Base-by-base conservation (phyloP, 805 yeast genomes). In the Nakazawaea pomicola region DNA sequence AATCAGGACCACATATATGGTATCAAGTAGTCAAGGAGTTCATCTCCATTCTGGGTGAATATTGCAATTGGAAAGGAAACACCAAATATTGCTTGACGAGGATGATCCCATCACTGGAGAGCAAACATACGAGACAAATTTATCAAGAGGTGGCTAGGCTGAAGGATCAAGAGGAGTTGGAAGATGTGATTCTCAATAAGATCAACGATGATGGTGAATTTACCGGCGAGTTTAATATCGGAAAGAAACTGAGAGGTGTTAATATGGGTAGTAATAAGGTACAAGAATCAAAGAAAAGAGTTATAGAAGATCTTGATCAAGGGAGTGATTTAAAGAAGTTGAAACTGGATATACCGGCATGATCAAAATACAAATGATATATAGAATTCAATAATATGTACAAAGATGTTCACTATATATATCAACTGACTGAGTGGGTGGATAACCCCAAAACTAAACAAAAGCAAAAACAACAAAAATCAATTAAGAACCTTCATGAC, bases 21-120 rank as follows among this genome's bases (percentile, higher is more conserved):
- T 67, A 61, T 19, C 55, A 65, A 19, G 62, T 75, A 9, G 69
- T 77, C 9, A 67, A 65, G 34, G 83, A 86, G 46, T 86, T 76
- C 47, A 53, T 79, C 23, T 55, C 63, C 4, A 56, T 76, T 11
- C 83, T 91, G 8, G 53, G 61, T 12, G 50, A 68, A 40, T 76
- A 69, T 57, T 80, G 79, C 36, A 87, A 85, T 57, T 74, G 74
- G 50, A 62, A 74, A 16, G 72, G 86, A 3, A 89, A 88, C 57
- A 76, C 93, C 1, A 93, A 93, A 63, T 91, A 82, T 58, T 78
- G 93, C 65, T 53, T 91, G 33, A 66, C 80, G 25, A 79, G 88
- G 53, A 79, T 87, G 63, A 68, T 87, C 10, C 95, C 96, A 7
- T 56, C 56, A 38, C 54, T 56, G 2, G 48, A 50, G 15, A 37